Conservation (phyloP, 2,329 filamentous ascomycete genomes). For the Apiospora pterosperma region DNA sequence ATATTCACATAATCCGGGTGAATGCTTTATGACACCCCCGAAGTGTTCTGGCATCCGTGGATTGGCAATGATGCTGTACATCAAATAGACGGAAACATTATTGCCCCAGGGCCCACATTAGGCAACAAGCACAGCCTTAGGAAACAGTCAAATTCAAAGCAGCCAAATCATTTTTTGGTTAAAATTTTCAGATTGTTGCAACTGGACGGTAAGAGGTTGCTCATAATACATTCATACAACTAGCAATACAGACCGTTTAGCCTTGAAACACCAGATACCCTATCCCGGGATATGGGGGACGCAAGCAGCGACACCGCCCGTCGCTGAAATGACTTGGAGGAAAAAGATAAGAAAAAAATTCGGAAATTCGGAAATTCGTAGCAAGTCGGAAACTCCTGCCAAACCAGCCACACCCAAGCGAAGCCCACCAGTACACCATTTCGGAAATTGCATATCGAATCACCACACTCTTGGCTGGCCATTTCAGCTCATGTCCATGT, state of each 20-base stretch:
- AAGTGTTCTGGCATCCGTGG: no score
- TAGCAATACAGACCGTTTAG: constrained; percentile 6
- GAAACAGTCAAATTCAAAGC: not conserved
- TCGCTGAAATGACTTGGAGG: not conserved
- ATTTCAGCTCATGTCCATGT: constrained; percentile 40
- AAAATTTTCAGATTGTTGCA: not conserved
- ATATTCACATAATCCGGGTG: no score
- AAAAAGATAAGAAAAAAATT: no score
- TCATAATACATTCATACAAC: constrained; percentile 8
- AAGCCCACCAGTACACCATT: constrained; percentile 7
- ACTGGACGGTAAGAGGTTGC: not conserved
- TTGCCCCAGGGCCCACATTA: not conserved
- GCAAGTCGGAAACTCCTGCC: constrained; percentile 6
- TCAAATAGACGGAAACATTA: not conserved
- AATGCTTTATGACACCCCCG: no score
- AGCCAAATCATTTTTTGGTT: not conserved
- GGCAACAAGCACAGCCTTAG: not conserved
- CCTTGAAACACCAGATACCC: not conserved
- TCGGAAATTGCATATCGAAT: constrained; percentile 2
- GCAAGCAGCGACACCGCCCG: not conserved
- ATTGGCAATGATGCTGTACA: not conserved
- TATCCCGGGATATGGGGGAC: not conserved
- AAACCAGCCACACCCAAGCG: constrained; percentile 7
- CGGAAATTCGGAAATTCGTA: not conserved
- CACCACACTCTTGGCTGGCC: not conserved